These are phyloP conservation scores for Phoma sp. DNA, from an alignment of 2,329 filamentous ascomycete genomes.

Conservation along the genomic window DNA sequence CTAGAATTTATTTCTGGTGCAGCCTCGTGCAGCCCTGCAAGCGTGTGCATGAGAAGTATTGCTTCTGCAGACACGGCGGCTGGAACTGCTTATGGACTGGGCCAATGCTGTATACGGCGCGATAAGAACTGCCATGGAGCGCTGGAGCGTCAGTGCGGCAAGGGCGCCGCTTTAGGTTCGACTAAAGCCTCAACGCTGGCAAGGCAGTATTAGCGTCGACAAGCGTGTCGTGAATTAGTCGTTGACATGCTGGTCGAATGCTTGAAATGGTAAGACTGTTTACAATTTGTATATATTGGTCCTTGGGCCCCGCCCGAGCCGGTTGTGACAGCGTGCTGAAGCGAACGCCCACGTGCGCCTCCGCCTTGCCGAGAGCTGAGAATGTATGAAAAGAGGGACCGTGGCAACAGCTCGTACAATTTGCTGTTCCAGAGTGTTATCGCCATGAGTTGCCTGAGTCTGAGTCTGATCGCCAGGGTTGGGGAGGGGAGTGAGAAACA, in stretches of 20 bases:
- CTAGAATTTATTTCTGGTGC: not conserved
- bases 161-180: slow-evolving; percentile 15
- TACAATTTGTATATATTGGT: slow-evolving; percentile 11
- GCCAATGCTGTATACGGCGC: slow-evolving; percentile 2
- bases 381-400: slow-evolving; percentile 15
- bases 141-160: slow-evolving; percentile 6
- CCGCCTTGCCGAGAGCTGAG: slow-evolving; percentile 16
- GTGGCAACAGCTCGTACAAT: not conserved
- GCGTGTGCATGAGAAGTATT: slow-evolving; percentile 7
- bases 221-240: slow-evolving; percentile 2
- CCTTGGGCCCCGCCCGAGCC: not conserved
- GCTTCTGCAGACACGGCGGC: slow-evolving; percentile 11
- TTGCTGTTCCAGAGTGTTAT: not conserved
- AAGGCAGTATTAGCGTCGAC: slow-evolving; percentile 6
- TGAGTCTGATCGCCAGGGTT: not conserved
- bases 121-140: slow-evolving; percentile 7
- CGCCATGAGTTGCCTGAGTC: not conserved
- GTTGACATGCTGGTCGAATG: slow-evolving; percentile 4
- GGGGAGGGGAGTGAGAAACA: too few relatives aligned
- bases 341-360: slow-evolving; percentile 6
- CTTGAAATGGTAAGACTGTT: slow-evolving; percentile 11
- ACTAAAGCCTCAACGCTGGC: slow-evolving; percentile 11
- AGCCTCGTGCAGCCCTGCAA: slow-evolving; percentile 11
- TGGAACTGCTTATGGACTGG: not conserved
- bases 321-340: not conserved